Evolutionary conservation across 1,139 yeast genomes (phyloP).

Genomic region (Saccharomycopsis phalli): DNA sequence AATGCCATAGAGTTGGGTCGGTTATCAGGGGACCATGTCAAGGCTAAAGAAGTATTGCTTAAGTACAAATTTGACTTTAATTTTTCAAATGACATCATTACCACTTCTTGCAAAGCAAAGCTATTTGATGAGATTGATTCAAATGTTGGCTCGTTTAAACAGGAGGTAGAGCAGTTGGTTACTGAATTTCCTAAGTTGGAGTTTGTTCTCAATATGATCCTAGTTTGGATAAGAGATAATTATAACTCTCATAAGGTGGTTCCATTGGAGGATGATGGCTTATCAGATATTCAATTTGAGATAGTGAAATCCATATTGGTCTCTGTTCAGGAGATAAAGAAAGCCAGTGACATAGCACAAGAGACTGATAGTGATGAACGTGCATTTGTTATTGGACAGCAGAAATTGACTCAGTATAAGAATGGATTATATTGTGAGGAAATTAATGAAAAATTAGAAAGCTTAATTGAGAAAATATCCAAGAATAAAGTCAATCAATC

Average conservation of each 20-base stretch:
- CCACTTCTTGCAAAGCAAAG: conserved; percentile 21
- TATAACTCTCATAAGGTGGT: conserved; percentile 4
- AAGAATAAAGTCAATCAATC: conserved; percentile 2
- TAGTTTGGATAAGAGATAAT: conserved; percentile 31
- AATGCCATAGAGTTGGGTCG: conserved; percentile 23
- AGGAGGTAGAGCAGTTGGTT: conserved; percentile 29
- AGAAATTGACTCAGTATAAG: conserved; percentile 32
- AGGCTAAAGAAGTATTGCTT: neutral
- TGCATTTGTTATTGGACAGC: conserved; percentile 54
- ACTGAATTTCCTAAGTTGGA: conserved; percentile 25
- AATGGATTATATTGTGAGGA: conserved; percentile 31
- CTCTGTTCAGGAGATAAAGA: conserved; percentile 51
- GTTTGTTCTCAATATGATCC: conserved; percentile 41
- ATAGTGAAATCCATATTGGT: conserved; percentile 56
- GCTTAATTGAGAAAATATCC: conserved; percentile 27
- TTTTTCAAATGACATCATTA: conserved; percentile 20
- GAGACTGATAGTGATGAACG: conserved; percentile 43
- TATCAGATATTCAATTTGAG: conserved; percentile 27
- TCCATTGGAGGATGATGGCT: neutral
- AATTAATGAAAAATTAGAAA: conserved; percentile 27
- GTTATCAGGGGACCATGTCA: conserved; percentile 4
- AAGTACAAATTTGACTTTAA: conserved; percentile 15
- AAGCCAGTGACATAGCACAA: conserved; percentile 26
- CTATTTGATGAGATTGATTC: conserved; percentile 25
- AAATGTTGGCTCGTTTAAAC: conserved; percentile 20